Evolutionary conservation across 768 basidiomycete species (phyloP), one percentile per base, ranked within the genome.

Genomic region (Favolaschia claudopus): DNA sequence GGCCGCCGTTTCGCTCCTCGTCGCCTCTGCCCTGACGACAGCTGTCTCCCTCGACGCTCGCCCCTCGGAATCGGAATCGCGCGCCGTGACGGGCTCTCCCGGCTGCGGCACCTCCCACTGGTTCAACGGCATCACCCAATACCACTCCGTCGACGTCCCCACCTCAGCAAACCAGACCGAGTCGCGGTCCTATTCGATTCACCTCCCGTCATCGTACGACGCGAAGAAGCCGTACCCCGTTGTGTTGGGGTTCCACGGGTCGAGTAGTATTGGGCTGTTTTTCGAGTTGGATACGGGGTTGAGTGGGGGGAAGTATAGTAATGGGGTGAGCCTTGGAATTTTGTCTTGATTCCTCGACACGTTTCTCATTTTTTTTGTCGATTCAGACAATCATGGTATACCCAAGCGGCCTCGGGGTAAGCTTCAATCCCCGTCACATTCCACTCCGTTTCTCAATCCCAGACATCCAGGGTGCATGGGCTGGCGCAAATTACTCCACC

Each of bases 301-400:
- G 32, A 61, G 60, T 27, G 43, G 19, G 42, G 52, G 57, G 7
- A 34, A 58, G 12, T 58, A 58, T 13, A 58, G 38, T n/a, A 25
- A 48, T 17, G 31, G 12, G 8, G 55, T 56, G 44, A 38, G 55
- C 14, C 6, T 13, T 39, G n/a, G n/a, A n/a, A n/a, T n/a, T n/a
- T n/a, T n/a, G n/a, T n/a, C n/a, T n/a, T n/a, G n/a, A n/a, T n/a
- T n/a, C n/a, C n/a, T n/a, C n/a, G n/a, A n/a, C n/a, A n/a, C n/a
- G n/a, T n/a, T n/a, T n/a, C n/a, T n/a, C n/a, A n/a, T n/a, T n/a
- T n/a, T n/a, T 25, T 37, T 20, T 32, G 20, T 12, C 6, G 17
- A 32, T 28, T 37, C 19, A 61, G 47, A 61, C 55, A 51, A 61
- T 61, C 33, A 61, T 61, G 53, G 46, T 61, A 10, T 61, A 61